Conservation (phyloP, 2,329 filamentous ascomycete genomes). For the Botryotinia narcissicola region DNA sequence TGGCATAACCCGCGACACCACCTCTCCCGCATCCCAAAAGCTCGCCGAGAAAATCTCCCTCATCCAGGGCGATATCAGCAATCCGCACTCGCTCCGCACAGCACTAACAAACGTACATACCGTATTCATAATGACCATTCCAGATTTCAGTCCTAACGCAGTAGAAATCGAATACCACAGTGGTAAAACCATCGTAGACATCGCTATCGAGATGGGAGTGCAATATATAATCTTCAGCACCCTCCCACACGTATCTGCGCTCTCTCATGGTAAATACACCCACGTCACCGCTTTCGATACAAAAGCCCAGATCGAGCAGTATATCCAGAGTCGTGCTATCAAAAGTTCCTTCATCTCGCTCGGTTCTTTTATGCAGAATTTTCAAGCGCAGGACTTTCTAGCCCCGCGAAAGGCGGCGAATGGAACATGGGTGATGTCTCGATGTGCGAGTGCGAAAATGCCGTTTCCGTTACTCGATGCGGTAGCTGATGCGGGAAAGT, state of each 20-base stretch:
- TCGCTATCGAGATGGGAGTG: neutral
- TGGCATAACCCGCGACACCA: constrained; percentile 44
- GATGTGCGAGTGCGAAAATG: neutral
- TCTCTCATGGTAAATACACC: constrained; percentile 40
- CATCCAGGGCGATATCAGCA: constrained; percentile 43
- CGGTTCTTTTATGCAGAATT: constrained; percentile 44
- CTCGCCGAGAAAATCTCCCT: constrained; percentile 39
- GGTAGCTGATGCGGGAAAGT: neutral
- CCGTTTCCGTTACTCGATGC: neutral
- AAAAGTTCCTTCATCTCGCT: constrained; percentile 47
- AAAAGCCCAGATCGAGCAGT: constrained; percentile 39
- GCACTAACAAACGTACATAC: constrained; percentile 48
- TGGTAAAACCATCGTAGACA: constrained; percentile 25
- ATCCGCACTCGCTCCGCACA: constrained; percentile 41
- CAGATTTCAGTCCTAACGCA: constrained; percentile 39
- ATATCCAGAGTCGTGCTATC: constrained; percentile 41
- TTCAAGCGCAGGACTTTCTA: neutral
- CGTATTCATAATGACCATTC: constrained; percentile 47
- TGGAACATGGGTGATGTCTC: neutral
- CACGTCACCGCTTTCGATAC: constrained; percentile 39
- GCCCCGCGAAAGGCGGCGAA: neutral
- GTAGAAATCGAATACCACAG: constrained; percentile 20
- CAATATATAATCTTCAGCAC: neutral
- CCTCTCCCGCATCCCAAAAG: constrained; percentile 34
- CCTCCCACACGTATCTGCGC: constrained; percentile 36